These are phyloP conservation scores for Globisporangium carolinianum DNA, from an alignment of 352 stramenopile genomes.

Conservation along the genomic window DNA sequence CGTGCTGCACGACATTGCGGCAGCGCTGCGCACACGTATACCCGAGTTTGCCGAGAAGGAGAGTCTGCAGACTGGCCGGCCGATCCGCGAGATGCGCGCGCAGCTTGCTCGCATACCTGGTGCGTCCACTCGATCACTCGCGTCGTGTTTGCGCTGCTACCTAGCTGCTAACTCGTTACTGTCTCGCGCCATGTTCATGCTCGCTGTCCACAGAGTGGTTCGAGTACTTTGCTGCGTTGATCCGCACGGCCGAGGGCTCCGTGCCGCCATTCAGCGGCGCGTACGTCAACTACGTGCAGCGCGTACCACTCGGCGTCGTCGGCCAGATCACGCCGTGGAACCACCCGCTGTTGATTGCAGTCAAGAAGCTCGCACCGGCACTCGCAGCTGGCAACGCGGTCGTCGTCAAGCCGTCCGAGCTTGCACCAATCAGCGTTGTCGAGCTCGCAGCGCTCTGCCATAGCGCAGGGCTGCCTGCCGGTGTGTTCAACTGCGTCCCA, in stretches of 20 bases:
- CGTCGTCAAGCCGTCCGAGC: constrained; percentile 85
- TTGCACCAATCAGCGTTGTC: constrained; percentile 54
- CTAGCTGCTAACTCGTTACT: background rate
- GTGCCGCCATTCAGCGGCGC: constrained; percentile 50
- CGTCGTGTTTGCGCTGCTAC: background rate
- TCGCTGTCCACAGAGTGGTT: constrained; percentile 48
- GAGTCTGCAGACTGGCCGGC: constrained; percentile 50
- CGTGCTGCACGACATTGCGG: constrained; percentile 35
- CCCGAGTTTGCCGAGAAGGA: constrained; percentile 50
- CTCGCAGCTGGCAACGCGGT: constrained; percentile 74
- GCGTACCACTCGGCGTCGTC: constrained; percentile 54
- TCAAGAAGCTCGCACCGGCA: constrained; percentile 61
- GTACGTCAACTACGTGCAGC: constrained; percentile 53
- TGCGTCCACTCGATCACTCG: constrained; percentile 2
- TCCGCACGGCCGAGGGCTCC: constrained; percentile 55
- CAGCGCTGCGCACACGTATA: constrained; percentile 26
- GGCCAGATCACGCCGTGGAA: constrained; percentile 78
- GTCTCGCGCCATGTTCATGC: background rate
- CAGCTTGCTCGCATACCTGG: constrained; percentile 35
- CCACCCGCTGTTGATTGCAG: constrained; percentile 71
- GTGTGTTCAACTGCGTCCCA: constrained; percentile 43
- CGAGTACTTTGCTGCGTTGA: constrained; percentile 76
- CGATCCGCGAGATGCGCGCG: constrained; percentile 54
- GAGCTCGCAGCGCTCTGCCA: constrained; percentile 37
- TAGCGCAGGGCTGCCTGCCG: constrained; percentile 26